These are phyloP conservation scores for Salix suchowensis DNA, from an alignment of 345 rosid species.

Conservation along the genomic window DNA sequence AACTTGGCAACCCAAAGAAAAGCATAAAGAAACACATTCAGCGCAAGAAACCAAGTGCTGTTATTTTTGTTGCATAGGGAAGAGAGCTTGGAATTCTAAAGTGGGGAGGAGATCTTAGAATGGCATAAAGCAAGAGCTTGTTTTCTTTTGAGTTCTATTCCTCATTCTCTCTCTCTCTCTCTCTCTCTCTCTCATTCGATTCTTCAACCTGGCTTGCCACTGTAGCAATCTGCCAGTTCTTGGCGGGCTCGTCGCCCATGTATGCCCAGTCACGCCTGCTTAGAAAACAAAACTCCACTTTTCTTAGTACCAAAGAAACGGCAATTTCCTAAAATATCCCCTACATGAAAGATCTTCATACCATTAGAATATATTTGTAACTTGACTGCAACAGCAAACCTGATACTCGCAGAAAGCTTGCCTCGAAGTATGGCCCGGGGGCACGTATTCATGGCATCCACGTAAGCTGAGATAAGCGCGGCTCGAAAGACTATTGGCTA, in stretches of 20 bases:
- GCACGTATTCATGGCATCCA: conserved; percentile 11
- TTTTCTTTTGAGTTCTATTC: conserved; percentile 28
- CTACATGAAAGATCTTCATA: background rate
- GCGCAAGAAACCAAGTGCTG: conserved; percentile 47
- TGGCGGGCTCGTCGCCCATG: conserved; percentile 1
- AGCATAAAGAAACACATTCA: conserved; percentile 43
- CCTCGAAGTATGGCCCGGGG: conserved; percentile 18
- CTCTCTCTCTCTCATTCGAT: background rate
- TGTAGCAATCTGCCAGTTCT: conserved; percentile 17
- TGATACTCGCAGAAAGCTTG: conserved; percentile 17
- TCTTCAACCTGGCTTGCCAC: conserved; percentile 12
- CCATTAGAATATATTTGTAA: background rate
- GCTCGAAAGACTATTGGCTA: background rate
- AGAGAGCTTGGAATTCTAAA: conserved; percentile 53
- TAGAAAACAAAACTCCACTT: conserved; percentile 8
- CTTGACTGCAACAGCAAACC: conserved; percentile 3
- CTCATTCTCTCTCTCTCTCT: background rate
- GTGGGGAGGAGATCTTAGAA: conserved; percentile 15
- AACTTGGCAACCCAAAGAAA: conserved; percentile 32
- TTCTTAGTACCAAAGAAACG: conserved; percentile 16
- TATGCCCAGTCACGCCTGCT: conserved; percentile 6
- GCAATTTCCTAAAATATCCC: conserved; percentile 3
- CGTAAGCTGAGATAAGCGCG: background rate
- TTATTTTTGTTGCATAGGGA: conserved; percentile 39
- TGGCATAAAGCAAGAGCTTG: conserved; percentile 25